phyloP scores from a whole-genome alignment of 345 rosid genomes.

The Eucalyptus cladocalyx region DNA sequence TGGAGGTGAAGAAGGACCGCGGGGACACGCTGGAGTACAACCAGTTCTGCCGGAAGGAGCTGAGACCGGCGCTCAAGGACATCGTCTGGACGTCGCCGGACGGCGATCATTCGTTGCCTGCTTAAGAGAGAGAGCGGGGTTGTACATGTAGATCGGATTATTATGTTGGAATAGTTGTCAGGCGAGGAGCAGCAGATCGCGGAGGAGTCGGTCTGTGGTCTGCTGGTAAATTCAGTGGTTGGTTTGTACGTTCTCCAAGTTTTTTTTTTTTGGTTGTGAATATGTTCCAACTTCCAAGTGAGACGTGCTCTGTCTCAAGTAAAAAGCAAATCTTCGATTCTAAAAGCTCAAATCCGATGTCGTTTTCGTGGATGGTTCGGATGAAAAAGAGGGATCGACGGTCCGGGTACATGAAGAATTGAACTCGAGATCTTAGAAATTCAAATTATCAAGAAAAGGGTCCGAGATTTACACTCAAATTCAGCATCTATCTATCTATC shows the following conservation, averaged over 20 bases:
- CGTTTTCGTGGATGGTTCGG: background rate
- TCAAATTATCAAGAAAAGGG: background rate
- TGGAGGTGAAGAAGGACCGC: conserved; percentile 21
- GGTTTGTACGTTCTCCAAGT: background rate
- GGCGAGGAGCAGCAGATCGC: background rate
- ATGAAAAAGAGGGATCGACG: background rate
- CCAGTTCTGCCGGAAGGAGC: conserved; percentile 14
- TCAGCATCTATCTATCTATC: too few species aligned
- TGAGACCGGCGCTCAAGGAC: conserved; percentile 48
- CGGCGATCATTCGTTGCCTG: conserved; percentile 7
- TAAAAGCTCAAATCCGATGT: background rate
- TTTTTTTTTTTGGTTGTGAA: background rate
- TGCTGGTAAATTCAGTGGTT: background rate
- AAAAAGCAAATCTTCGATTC: background rate
- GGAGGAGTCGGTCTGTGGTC: background rate
- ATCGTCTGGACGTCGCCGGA: conserved; percentile 60
- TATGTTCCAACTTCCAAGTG: background rate
- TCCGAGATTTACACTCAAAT: background rate
- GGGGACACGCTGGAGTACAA: conserved; percentile 20
- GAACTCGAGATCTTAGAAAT: background rate
- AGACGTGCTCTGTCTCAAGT: background rate
- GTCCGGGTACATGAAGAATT: background rate
- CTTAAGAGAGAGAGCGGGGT: conserved; percentile 4
- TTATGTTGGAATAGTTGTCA: background rate
- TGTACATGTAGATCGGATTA: background rate